Base-by-base conservation (phyloP, 1,284 basidiomycete species). In the Leucoagaricus sp. region DNA sequence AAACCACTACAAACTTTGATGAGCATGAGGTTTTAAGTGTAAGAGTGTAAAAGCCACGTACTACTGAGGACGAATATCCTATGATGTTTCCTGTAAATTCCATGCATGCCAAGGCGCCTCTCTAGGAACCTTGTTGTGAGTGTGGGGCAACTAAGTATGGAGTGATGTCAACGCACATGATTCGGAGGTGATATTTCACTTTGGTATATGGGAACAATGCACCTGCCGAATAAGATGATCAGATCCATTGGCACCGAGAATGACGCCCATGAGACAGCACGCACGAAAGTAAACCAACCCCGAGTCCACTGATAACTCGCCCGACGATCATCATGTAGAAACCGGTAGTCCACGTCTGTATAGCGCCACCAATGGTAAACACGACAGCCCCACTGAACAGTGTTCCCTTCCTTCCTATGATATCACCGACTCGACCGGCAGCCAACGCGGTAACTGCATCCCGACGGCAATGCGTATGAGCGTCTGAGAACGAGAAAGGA, bases 191-290 rank as follows among this genome's bases (percentile, higher is more conserved):
- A 96, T 50, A 98, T 94, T 77, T 98, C 96, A 64, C 91, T 93
- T 75, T 98, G 96, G 71, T 98, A 99, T 59, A 98, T 97, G 5
- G 96, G 96, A 21, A 98, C 96, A 61, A 98, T 94, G 58, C 96
- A 98, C 53, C 93, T 93, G 66, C 40, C 42, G 17, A 49, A 56
- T 17, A 26, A 31, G 31, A 38, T 58, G 10, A 52, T 52, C 31
- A n/a, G n/a, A 23, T 47, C 17, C 45, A 5, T 26, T 6, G 26
- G 21, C 36, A 38, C 51, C 26, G 53, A 54, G 29, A 23, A 41
- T 23, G 40, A 23, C 40, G 19, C 19, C 23, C 40, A 41, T n/a
- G 40, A 21, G 40, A 41, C 40, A 41, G 31, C 4, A 80, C 90
- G 64, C 67, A 93, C 91, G 90, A 93, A 49, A 98, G 78, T 62